Base-by-base conservation (phyloP, 2,329 filamentous ascomycete species). In the Aureobasidium musti region DNA sequence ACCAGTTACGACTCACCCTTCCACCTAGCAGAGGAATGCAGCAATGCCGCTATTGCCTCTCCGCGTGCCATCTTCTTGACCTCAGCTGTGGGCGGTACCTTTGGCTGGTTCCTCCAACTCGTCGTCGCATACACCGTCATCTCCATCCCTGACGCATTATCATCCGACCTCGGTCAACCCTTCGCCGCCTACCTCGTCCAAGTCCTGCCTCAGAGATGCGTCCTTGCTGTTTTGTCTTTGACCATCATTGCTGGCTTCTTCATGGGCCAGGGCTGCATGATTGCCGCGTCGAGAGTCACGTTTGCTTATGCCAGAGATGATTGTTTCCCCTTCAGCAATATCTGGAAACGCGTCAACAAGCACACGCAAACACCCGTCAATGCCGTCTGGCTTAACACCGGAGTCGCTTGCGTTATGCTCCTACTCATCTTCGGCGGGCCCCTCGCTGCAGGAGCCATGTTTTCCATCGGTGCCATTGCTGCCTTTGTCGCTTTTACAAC, bases 241-340 rank as follows among this genome's bases (percentile, higher is more conserved):
- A 91, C 88, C 1, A 89, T 91, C 69, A 80, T 91, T 47, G 88
- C 87, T 67, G 85, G 87, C 2, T 91, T 90, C 73, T 86, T 83
- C 47, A 90, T 91, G 86, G 89, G 89, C 6, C 88, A 91, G 74
- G 89, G 87, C 1, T 89, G 87, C 74, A 90, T 90, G 86, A 84
- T 91, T 43, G 83, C 84, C 8, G 84, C 84, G 1, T 72, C 69
- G 1, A 65, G 72, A 5, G 72, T 74, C 2, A 74, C 71, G 1
- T 73, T 73, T 72, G 88, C 88, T 17, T 91, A 91, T 75, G 87
- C 88, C n/a, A 85, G 89, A 45, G 89, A 91, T 72, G 88, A 86
- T 71, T 89, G 87, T 73, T 89, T 91, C 73, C 88, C 88, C 0
- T 72, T 85, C 6, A 87, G 84, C 5, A 77, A 76, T 0, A 81